Percentiles rank a stretch among this genome's conserved stretches.
Conservation (phyloP, 208 protist species). For the Novymonas esmeraldas region DNA sequence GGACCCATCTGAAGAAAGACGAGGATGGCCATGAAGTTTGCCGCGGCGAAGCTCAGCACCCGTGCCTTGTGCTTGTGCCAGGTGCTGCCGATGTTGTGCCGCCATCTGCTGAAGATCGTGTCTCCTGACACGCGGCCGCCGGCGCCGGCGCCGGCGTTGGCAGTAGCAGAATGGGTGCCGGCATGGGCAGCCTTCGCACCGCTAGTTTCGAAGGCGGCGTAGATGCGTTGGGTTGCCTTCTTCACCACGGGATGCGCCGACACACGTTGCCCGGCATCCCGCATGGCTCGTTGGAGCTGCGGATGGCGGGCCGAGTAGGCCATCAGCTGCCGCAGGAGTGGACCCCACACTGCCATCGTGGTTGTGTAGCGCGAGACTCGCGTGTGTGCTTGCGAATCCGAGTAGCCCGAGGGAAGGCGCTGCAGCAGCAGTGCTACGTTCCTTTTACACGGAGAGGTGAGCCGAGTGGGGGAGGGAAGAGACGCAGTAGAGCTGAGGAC, state of each 20-base stretch:
- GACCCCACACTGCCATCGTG: slow-evolving; percentile 39
- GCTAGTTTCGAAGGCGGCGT: slow-evolving; percentile 19
- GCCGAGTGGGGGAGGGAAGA: too few relatives aligned
- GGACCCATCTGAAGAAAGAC: slow-evolving; percentile 57
- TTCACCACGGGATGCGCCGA: slow-evolving; percentile 23
- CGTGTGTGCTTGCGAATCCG: background rate
- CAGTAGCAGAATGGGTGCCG: background rate
- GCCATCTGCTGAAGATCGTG: slow-evolving; percentile 25
- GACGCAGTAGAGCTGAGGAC: too few relatives aligned
- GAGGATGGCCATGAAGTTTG: slow-evolving; percentile 73
- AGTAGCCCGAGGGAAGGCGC: too few relatives aligned
- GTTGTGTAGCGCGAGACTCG: too few relatives aligned
- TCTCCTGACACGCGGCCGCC: too few relatives aligned
- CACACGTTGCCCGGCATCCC: slow-evolving; percentile 29
- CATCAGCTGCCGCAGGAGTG: slow-evolving; percentile 42
- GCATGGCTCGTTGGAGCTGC: slow-evolving; percentile 33
- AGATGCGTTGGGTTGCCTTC: slow-evolving; percentile 20
- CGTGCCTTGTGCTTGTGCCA: slow-evolving; percentile 35
- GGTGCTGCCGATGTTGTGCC: slow-evolving; percentile 5
- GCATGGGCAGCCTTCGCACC: slow-evolving; percentile 12
- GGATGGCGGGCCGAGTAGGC: slow-evolving; percentile 40
- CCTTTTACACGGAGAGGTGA: too few relatives aligned
- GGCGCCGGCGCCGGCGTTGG: too few relatives aligned
- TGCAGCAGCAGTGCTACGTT: too few relatives aligned
- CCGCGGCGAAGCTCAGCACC: slow-evolving; percentile 56